Evolutionary conservation across 1,284 basidiomycete genomes (phyloP), one percentile per base, ranked within the genome.

Genomic region (Schizophyllum commune): DNA sequence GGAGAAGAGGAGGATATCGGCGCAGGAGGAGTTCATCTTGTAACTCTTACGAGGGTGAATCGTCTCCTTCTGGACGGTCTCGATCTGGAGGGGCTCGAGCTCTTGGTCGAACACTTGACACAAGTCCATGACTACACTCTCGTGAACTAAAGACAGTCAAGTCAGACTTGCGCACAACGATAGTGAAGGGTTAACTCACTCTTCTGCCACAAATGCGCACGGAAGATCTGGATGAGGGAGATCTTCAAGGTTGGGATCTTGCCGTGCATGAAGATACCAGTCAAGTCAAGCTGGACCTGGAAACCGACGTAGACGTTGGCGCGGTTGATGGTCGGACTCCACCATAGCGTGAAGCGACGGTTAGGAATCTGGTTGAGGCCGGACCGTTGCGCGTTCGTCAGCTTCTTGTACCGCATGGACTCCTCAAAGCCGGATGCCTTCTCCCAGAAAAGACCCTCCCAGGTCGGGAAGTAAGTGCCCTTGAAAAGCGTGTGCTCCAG

Each of bases 51-150:
- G 91, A 70, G 97, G 96, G 75, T 93, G 96, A 66, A 99, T 98
- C 0, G 96, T 98, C 77, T 99, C 96, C 78, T 99, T 99, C 75
- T 99, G 97, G 1, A 99, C 97, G 0, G 96, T 98, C 80, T 99
- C 97, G 70, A 99, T 99, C 69, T 98, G 95, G 5, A 99, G 78
- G 0, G 97, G 96, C 73, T 99, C 97, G 51, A 99, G 83, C 71
- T 99, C 96, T 75, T 98, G 96, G 77, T 99, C 97, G 69, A 99
- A 97, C 19, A 99, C 96, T 83, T 99, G 96, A 78, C 94, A 96
- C 83, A 98, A 75, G 80, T 98, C 96, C 96, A 98, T 98, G 67
- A 96, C 93, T 56, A 98, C 93, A 70, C 91, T 93, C 75, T 91
- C 87, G 69, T 92, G 89, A 68, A 92, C 88, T 90, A 58, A 0